phyloP scores from a whole-genome alignment of 2,329 filamentous ascomycete species.

The Aspergillus niger region DNA sequence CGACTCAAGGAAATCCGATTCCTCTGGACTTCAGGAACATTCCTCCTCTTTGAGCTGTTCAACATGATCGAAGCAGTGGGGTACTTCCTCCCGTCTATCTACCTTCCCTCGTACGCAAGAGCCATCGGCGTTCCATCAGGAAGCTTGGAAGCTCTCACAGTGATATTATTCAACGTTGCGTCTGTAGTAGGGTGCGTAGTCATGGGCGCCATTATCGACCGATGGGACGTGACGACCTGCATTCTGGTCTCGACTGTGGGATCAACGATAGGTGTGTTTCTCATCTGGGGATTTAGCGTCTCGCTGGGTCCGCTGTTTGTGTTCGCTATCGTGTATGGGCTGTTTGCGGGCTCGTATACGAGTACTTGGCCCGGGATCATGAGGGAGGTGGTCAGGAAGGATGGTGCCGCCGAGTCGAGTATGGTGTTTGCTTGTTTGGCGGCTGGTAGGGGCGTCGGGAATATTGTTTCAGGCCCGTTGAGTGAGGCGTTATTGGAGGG shows the following conservation, averaged over 20 bases:
- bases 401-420: constrained; percentile 45
- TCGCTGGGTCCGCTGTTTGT: constrained; percentile 44
- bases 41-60: constrained; percentile 52
- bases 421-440: constrained; percentile 54
- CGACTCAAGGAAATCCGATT: constrained; percentile 34
- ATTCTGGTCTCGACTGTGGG: constrained; percentile 47
- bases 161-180: constrained; percentile 37
- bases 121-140: constrained; percentile 25
- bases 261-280: constrained; percentile 45
- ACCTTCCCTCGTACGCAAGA: constrained; percentile 43
- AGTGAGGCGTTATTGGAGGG: constrained; percentile 44
- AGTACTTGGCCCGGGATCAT: constrained; percentile 51
- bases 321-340: constrained; percentile 50
- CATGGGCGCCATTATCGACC: constrained; percentile 46
- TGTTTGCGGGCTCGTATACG: constrained; percentile 49
- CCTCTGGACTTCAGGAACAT: constrained; percentile 35
- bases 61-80: constrained; percentile 43
- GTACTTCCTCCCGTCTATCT: constrained; percentile 42
- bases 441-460: constrained; percentile 55
- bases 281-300: constrained; percentile 52
- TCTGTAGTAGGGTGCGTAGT: constrained; percentile 36
- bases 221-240: constrained; percentile 41
- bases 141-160: constrained; percentile 28
- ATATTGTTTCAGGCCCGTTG: constrained; percentile 53
- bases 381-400: constrained; percentile 42